Base-by-base conservation (phyloP, 2,329 filamentous ascomycete species). In the Myriangium duriaei region DNA sequence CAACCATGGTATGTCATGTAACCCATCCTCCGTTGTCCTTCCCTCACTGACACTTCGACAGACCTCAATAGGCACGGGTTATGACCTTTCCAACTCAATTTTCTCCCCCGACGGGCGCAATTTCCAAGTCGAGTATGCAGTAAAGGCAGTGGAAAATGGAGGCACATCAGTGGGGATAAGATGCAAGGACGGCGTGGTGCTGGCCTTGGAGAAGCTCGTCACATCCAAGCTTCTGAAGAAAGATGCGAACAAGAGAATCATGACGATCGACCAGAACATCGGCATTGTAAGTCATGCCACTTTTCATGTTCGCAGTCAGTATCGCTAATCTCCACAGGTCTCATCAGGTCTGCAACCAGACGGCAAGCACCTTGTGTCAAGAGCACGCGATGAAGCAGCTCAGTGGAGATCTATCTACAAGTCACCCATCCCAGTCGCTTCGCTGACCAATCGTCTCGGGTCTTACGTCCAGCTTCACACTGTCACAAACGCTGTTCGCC, bases 11-110 rank as follows among this genome's bases (percentile, higher is more conserved):
- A 18, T 31, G 37, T 40, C 7, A 39, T 33, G 21, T 28, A 21
- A 30, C 16, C 32, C 11, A 26, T 36, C 21, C 6, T 9, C n/a
- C 28, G 11, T 16, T n/a, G 11, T n/a, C 19, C 6, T 11, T 17
- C 11, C 12, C 36, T 39, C 10, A 35, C 16, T 29, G 6, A n/a
- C n/a, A n/a, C 13, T 13, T 30, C 35, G 16, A 10, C 32, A 98
- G 91, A 98, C 91, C 57, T 98, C 91, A 59, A 98, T 98, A 81
- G 91, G 91, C 60, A 98, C 91, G 56, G 91, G 91, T 58, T 98
- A 98, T 69, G 91, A 98, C 76, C 81, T 98, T 55, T 85, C 85
- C 61, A 98, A 98, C 75, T 96, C 91, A 57, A 92, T 96, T 70
- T 98, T 96, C 73, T 96, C 91, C 34, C 91, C 91, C 49, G 91